Percentiles rank a stretch among this genome's conserved stretches.
Evolutionary conservation across 2,329 filamentous ascomycete genomes (phyloP).

Genomic region (Aspergillus fijiensis): DNA sequence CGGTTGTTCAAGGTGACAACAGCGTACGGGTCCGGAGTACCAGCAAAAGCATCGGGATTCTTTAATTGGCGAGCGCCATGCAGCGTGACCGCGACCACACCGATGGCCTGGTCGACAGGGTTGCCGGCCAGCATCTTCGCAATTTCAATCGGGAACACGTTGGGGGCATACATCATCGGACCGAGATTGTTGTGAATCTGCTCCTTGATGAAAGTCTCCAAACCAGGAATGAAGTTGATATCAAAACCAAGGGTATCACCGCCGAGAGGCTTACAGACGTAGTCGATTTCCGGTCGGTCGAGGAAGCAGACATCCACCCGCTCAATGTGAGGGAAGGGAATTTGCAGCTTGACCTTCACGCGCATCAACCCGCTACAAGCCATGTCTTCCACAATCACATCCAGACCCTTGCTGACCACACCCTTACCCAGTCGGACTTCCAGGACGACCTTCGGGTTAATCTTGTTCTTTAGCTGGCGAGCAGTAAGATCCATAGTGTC

Average conservation of each 20-base stretch:
- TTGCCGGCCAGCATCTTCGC: conserved; percentile 97
- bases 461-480: conserved; percentile 86
- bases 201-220: conserved; percentile 91
- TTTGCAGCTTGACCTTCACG: conserved; percentile 94
- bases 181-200: conserved; percentile 91
- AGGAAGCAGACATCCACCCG: conserved; percentile 94
- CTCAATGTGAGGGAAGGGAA: conserved; percentile 93
- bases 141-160: conserved; percentile 97
- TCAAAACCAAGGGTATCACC: conserved; percentile 96
- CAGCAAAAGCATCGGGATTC: conserved; percentile 91
- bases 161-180: conserved; percentile 97
- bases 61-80: conserved; percentile 90
- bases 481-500: conserved; percentile 89
- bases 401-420: conserved; percentile 93
- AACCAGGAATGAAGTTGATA: conserved; percentile 96
- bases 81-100: conserved; percentile 86
- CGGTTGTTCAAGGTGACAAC: conserved; percentile 82
- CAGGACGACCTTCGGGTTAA: conserved; percentile 94
- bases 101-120: conserved; percentile 91
- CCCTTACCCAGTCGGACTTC: conserved; percentile 95
- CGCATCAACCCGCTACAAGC: conserved; percentile 94
- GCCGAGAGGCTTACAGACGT: conserved; percentile 95
- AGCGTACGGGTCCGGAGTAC: conserved; percentile 87
- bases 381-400: conserved; percentile 98
- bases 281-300: conserved; percentile 85